Evolutionary conservation across 768 basidiomycete genomes (phyloP), one percentile per base, ranked within the genome.

Genomic region (Amanita fuliginea): DNA sequence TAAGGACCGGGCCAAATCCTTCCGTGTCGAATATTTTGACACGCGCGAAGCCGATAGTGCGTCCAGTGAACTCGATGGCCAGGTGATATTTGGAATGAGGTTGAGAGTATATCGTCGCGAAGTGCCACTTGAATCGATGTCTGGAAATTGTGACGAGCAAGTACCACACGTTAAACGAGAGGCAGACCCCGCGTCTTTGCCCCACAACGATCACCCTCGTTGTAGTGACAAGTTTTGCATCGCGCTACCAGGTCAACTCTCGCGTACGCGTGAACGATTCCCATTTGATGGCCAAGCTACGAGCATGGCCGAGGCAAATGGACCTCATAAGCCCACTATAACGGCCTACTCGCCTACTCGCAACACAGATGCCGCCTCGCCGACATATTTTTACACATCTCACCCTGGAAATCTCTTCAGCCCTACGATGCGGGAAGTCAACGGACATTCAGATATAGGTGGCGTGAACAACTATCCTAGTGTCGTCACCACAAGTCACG

Each of bases 1-100:
- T 46, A 54, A 65, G 60, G 42, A 51, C 9, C 36, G 50, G 6
- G 53, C 55, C 6, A 60, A 57, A 62, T 62, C 72, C 24, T 86
- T 79, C 61, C 65, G 64, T 35, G 75, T 81, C 46, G 84, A 87
- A 54, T 91, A 76, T 59, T 83, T 73, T 58, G 85, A 89, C 57
- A 69, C 77, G 22, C 72, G 83, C 21, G 72, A 74, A 34, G 78
- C 83, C 5, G 64, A 69, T 34, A 56, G 60, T 9, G 84, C 86
- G 11, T 73, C 67, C 56, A 61, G 64, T 41, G 66, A 66, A 40
- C 64, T 90, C 16, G 58, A 83, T 42, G 70, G 70, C 2, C 69
- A 70, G 33, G 61, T 65, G 40, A 59, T 77, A 32, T 75, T 77
- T 46, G 80, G 76, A 32, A 72, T 76, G 65, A 72, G 68, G 44